Conservation (phyloP, 108 stramenopile genomes). For the Discostella stelligeroides region DNA sequence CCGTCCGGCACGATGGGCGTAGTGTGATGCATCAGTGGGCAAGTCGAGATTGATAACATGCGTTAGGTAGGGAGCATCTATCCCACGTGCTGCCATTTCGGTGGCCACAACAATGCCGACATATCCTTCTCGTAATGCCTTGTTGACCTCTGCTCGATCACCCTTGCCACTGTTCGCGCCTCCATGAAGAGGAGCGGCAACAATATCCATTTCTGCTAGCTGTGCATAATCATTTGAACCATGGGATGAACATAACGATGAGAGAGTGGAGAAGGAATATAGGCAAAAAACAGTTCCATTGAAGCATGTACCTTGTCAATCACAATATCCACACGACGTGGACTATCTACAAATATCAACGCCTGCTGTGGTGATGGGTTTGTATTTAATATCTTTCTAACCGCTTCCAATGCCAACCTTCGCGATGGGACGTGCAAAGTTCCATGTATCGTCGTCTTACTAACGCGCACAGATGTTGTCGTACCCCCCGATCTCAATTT, state of each 20-base stretch:
- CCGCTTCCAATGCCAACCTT: constrained; percentile 75
- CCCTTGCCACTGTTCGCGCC: constrained; percentile 74
- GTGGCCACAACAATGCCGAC: constrained; percentile 89
- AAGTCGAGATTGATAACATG: constrained; percentile 90
- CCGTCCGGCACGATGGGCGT: constrained; percentile 85
- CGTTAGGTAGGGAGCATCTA: constrained; percentile 87
- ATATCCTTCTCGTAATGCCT: constrained; percentile 81
- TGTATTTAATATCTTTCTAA: constrained; percentile 80
- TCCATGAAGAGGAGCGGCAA: constrained; percentile 85
- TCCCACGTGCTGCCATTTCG: constrained; percentile 86
- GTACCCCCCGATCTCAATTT: constrained; percentile 14
- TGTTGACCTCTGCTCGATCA: constrained; percentile 86
- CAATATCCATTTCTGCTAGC: constrained; percentile 73
- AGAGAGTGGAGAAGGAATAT: not conserved
- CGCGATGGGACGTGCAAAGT: constrained; percentile 73
- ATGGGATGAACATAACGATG: not conserved
- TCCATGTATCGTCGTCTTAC: constrained; percentile 85
- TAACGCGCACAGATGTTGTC: constrained; percentile 57
- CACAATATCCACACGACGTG: constrained; percentile 76
- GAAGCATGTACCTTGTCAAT: constrained; percentile 61
- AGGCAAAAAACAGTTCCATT: not conserved
- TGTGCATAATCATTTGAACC: not conserved
- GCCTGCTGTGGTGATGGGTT: constrained; percentile 88
- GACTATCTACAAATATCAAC: constrained; percentile 85
- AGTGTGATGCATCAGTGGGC: constrained; percentile 90